Conservation (phyloP, 768 basidiomycete species). For the Thelephora aurantiotincta region DNA sequence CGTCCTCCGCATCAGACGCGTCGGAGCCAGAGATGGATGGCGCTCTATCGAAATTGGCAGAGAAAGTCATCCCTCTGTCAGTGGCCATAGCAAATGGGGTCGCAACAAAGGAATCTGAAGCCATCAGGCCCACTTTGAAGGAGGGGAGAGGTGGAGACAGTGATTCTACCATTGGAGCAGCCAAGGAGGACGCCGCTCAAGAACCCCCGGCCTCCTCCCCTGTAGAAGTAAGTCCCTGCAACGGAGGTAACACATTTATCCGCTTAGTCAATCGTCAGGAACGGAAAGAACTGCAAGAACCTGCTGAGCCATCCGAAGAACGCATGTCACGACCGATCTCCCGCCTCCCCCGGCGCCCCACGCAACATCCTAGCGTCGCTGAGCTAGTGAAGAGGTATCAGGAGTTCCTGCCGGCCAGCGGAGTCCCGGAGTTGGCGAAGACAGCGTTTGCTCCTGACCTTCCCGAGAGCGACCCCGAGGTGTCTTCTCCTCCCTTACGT, state of each 20-base stretch:
- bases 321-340: conserved; percentile 27
- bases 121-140: conserved; percentile 4
- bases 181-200: conserved; percentile 6
- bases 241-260: too few relatives aligned
- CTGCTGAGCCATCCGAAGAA: conserved; percentile 5
- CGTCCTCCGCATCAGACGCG: conserved; percentile 58
- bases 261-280: conserved; percentile 1
- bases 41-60: conserved; percentile 12
- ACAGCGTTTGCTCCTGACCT: conserved; percentile 50
- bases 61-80: not conserved
- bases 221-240: conserved; percentile 8
- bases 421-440: conserved; percentile 56
- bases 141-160: conserved; percentile 56
- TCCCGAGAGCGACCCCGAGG: conserved; percentile 71
- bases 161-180: conserved; percentile 73
- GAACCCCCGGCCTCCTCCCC: not conserved
- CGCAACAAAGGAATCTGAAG: conserved; percentile 7
- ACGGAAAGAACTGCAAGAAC: not conserved
- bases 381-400: conserved; percentile 78
- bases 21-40: conserved; percentile 43
- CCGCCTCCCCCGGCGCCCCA: conserved; percentile 46
- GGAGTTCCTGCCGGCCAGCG: conserved; percentile 58
- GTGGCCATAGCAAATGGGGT: conserved; percentile 7
- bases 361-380: conserved; percentile 55
- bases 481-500: conserved; percentile 19